These are phyloP conservation scores for Adansonia grandidieri DNA, from an alignment of 441 rosid species.

Conservation along the genomic window DNA sequence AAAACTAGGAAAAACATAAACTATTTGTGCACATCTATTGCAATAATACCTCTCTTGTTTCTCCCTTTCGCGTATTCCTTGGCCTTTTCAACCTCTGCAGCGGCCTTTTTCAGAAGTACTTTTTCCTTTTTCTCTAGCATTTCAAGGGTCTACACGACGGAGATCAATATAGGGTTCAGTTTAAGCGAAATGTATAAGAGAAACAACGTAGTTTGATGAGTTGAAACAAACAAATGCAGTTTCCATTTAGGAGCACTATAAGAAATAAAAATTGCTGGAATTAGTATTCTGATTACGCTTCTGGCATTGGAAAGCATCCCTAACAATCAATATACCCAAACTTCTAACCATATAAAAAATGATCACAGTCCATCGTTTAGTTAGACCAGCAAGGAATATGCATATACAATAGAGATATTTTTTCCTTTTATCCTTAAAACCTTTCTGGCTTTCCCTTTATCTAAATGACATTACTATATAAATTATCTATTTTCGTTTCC, in stretches of 20 bases:
- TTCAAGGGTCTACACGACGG: conserved; percentile 67
- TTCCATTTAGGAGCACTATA: background rate
- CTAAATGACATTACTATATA: background rate
- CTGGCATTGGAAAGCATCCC: background rate
- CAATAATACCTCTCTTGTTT: conserved; percentile 59
- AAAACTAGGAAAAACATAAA: background rate
- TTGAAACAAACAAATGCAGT: background rate
- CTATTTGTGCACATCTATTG: background rate
- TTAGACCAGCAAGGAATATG: background rate
- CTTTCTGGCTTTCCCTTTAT: background rate
- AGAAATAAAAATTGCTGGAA: background rate
- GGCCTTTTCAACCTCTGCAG: conserved; percentile 82
- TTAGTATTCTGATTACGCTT: background rate
- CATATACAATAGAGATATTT: background rate
- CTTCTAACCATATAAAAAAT: background rate
- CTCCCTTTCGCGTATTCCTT: conserved; percentile 66
- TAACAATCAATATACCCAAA: background rate
- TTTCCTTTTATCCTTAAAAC: background rate
- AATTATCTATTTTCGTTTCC: background rate
- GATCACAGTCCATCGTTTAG: background rate
- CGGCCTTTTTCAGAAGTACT: conserved; percentile 72
- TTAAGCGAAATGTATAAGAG: conserved; percentile 6
- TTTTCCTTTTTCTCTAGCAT: conserved; percentile 97
- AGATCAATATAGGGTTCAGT: conserved; percentile 20
- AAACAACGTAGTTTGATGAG: background rate